phyloP scores from a whole-genome alignment of 805 yeast genomes.

The Barnettozyma botsteinii region DNA sequence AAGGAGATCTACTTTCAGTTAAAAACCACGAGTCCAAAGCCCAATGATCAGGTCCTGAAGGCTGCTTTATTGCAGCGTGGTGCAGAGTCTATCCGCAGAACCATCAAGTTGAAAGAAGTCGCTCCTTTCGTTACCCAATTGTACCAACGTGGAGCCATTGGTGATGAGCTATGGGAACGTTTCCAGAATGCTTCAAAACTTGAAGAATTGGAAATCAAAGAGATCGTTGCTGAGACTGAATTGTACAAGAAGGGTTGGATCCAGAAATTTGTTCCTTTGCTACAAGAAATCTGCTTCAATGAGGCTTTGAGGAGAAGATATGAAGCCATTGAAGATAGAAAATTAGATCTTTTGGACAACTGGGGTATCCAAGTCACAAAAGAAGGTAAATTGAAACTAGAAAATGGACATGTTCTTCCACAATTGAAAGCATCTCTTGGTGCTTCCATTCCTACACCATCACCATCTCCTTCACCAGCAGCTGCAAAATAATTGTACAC shows the following conservation, averaged over 20 bases:
- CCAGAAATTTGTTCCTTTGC: conserved; percentile 63
- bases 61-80: conserved; percentile 66
- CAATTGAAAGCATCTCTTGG: conserved; percentile 2
- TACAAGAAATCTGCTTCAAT: conserved; percentile 88
- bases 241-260: conserved; percentile 74
- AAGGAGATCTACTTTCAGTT: conserved; percentile 58
- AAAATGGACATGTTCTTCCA: conserved; percentile 2
- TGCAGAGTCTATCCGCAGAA: conserved; percentile 82
- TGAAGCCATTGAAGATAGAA: conserved; percentile 35
- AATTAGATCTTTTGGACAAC: conserved; percentile 26
- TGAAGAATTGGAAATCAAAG: conserved; percentile 76
- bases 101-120: conserved; percentile 75
- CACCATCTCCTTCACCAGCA: not conserved
- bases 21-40: conserved; percentile 45
- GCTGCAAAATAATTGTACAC: not conserved
- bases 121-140: conserved; percentile 63
- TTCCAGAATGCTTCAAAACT: conserved; percentile 71
- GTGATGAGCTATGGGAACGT: conserved; percentile 82
- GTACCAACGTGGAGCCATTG: conserved; percentile 85
- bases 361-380: conserved; percentile 26
- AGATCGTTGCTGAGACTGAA: conserved; percentile 71
- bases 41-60: conserved; percentile 73
- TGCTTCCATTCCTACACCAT: not conserved
- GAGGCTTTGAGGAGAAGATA: conserved; percentile 82
- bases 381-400: conserved; percentile 15